A percentile compares a stretch with the other conserved stretches of the same genome.
These are phyloP conservation scores for Dryas integrifolia DNA, from an alignment of 331 rosid genomes.

Conservation along the genomic window DNA sequence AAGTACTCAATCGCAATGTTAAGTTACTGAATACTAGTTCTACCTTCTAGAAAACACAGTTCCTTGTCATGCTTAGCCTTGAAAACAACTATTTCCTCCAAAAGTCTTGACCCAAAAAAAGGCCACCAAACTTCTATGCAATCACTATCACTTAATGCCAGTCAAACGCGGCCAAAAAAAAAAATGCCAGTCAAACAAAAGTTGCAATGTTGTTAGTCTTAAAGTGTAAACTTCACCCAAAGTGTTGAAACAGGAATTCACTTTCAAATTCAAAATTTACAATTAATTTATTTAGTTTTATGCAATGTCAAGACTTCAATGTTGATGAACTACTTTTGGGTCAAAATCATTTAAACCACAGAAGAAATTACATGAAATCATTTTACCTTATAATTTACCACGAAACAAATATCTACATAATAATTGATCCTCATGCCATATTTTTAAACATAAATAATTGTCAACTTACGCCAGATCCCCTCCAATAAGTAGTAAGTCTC, in stretches of 20 bases:
- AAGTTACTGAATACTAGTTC: too few species aligned
- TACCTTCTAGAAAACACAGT: too few species aligned
- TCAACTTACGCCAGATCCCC: constrained; percentile 99
- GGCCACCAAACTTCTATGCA: background rate
- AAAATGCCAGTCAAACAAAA: background rate
- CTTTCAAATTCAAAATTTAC: constrained; percentile 6
- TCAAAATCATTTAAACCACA: constrained; percentile 22
- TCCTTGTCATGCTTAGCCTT: background rate
- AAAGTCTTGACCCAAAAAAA: background rate
- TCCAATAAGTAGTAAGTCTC: constrained; percentile 83
- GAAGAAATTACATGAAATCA: background rate
- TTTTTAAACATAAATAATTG: constrained; percentile 10
- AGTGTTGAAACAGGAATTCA: background rate
- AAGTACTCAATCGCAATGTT: background rate
- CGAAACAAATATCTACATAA: constrained; percentile 9
- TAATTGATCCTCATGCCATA: constrained; percentile 15
- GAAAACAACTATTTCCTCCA: background rate
- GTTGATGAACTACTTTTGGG: constrained; percentile 3
- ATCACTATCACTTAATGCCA: background rate
- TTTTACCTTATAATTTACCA: constrained; percentile 19
- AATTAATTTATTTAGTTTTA: constrained; percentile 19
- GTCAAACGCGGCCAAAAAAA: background rate
- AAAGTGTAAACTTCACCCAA: constrained; percentile 8
- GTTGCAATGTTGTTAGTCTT: background rate
- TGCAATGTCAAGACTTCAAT: constrained; percentile 10